phyloP scores from a whole-genome alignment of 192 early-diverging fungal genomes.

The Paraglomus brasilianum region DNA sequence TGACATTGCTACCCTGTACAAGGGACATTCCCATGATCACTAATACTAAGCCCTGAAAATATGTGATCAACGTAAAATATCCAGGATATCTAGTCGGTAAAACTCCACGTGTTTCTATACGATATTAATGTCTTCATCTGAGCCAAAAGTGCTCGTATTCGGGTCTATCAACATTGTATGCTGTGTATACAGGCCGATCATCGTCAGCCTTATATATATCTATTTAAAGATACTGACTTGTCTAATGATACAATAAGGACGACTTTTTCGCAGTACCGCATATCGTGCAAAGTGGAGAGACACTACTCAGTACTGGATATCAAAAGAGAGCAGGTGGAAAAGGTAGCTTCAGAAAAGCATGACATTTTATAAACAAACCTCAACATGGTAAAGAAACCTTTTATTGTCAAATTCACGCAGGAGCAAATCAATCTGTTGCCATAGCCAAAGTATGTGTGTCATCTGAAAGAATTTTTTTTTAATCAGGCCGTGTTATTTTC shows the following conservation, averaged over 20 bases:
- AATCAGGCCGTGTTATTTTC: too few species aligned
- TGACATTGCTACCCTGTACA: too few species aligned
- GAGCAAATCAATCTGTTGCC: constrained; percentile 90
- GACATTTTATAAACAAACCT: neutral
- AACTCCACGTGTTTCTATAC: too few species aligned
- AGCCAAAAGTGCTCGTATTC: constrained; percentile 56
- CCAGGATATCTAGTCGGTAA: too few species aligned
- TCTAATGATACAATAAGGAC: constrained; percentile 41
- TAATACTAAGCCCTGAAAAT: too few species aligned
- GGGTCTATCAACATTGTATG: constrained; percentile 72
- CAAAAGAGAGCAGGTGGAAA: neutral
- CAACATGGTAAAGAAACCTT: neutral
- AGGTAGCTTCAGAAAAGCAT: constrained; percentile 15
- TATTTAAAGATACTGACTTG: neutral
- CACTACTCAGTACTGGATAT: constrained; percentile 19
- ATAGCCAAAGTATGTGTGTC: constrained; percentile 56
- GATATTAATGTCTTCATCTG: neutral
- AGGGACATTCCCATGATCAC: too few species aligned
- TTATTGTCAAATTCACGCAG: constrained; percentile 32
- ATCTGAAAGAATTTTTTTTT: neutral
- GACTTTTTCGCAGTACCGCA: constrained; percentile 72
- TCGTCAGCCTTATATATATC: neutral
- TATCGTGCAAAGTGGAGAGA: constrained; percentile 62
- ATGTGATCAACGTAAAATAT: too few species aligned
- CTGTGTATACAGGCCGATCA: neutral